These are phyloP conservation scores for Suzukiozyma palmioleophila DNA, from an alignment of 1,139 yeast genomes.

Conservation along the genomic window DNA sequence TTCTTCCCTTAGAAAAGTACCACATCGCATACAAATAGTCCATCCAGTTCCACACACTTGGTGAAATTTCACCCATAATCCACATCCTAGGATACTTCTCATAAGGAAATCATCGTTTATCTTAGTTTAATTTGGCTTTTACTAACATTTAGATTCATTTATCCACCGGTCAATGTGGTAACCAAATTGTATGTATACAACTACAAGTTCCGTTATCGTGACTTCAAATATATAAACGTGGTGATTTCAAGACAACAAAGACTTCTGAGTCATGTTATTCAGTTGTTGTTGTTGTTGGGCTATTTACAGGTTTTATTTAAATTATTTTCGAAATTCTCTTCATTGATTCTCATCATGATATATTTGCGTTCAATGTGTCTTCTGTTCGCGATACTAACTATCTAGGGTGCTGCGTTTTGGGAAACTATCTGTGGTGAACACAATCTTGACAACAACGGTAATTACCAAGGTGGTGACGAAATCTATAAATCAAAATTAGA, in stretches of 20 bases:
- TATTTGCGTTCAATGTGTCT: no score
- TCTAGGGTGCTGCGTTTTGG: slow-evolving; percentile 93
- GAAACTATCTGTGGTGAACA: slow-evolving; percentile 97
- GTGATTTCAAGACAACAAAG: not conserved
- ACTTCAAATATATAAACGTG: not conserved
- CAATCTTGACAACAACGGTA: slow-evolving; percentile 84
- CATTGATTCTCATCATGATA: no score
- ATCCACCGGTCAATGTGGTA: slow-evolving; percentile 99
- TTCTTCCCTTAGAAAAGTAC: no score
- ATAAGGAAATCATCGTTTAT: no score
- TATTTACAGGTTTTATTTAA: no score
- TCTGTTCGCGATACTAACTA: slow-evolving; percentile 8
- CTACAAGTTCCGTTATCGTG: slow-evolving; percentile 1
- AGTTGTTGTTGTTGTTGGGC: no score
- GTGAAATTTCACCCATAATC: no score
- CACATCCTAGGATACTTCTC: no score
- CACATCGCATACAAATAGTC: no score
- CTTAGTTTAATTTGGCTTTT: slow-evolving; percentile 1
- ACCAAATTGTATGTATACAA: slow-evolving; percentile 72
- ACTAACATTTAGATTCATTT: slow-evolving; percentile 68
- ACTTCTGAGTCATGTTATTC: no score
- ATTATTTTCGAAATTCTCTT: no score
- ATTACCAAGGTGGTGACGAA: slow-evolving; percentile 64
- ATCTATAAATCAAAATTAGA: slow-evolving; percentile 57
- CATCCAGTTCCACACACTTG: no score